A percentile compares a stretch with the other conserved stretches of the same genome.
Conservation (phyloP, 306 rosid genomes). For the Cicer arietinum region DNA sequence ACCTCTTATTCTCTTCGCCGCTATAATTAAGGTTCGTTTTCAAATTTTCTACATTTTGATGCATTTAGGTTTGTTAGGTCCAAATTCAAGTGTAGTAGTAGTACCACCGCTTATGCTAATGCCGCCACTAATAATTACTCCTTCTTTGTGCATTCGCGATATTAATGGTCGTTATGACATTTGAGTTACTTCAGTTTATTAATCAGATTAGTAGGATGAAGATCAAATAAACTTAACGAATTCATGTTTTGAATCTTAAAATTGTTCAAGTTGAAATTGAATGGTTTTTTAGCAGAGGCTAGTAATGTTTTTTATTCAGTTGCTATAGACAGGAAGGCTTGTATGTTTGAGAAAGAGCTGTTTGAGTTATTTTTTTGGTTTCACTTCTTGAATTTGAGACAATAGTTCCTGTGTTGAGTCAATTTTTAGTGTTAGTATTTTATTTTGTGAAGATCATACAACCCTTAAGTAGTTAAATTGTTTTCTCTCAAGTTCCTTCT, state of each 20-base stretch:
- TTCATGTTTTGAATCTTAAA: conserved; percentile 6
- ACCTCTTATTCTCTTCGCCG: no score
- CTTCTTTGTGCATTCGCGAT: background rate
- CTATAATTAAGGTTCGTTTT: no score
- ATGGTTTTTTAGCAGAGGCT: conserved; percentile 32
- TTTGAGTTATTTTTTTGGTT: background rate
- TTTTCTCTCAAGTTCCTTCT: background rate
- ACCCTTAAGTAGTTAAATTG: conserved; percentile 16
- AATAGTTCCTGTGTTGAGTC: no score
- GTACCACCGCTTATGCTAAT: no score
- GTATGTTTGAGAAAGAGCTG: background rate
- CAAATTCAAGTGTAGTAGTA: no score
- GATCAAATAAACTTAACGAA: background rate
- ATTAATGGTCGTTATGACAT: background rate
- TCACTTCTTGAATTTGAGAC: no score
- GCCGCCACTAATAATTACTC: no score
- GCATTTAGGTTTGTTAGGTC: no score
- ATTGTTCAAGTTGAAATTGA: background rate
- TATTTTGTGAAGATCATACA: conserved; percentile 1
- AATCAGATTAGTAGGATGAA: background rate
- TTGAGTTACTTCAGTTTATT: background rate
- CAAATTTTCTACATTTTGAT: no score
- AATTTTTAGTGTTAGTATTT: background rate
- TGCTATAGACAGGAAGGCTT: background rate
- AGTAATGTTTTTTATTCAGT: background rate